Base-by-base conservation (phyloP, 768 basidiomycete species). In the Russula brevipes region DNA sequence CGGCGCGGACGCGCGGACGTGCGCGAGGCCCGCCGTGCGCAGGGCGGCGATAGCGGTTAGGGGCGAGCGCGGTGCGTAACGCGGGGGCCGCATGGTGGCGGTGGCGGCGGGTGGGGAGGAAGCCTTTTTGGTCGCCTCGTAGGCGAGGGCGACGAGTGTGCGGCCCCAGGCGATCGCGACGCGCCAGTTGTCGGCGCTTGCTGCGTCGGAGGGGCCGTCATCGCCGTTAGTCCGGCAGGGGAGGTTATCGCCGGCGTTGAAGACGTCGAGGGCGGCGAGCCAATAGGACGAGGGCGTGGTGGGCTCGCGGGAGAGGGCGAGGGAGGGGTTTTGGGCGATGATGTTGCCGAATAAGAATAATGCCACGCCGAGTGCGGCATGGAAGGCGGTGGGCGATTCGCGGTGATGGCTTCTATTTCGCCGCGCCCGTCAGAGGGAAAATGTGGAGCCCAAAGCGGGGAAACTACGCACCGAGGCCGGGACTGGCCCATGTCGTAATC, bases 161-260 rank as follows among this genome's bases (percentile, higher is more conserved):
- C 86, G 82, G 1, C 86, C 86, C 85, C 85, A 86, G 54, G 82
- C 76, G 66, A 87, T 76, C 16, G 85, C 81, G 80, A 87, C 82
- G 36, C 82, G 80, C 86, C 86, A 89, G 72, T 88, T 85, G 68
- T 86, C 83, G 7, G 76, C 61, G n/a, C 46, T 54, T 50, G 52
- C 57, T 9, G 41, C 9, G 31, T 36, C 35, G 4, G 44, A 3
- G 8, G 51, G 7, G 19, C 30, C 4, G 19, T 46, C 19, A 42
- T n/a, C 17, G 41, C 66, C 61, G 33, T 61, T 65, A 16, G 68
- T 67, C 39, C 78, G 78, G 41, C 78, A 77, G 0, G 85, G 85
- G 7, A 85, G 73, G 66, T 78, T 83, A 69, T 88, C 85, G 49
- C 85, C 86, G 7, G 81, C 83, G 73, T 87, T 85, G 68, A 89